Conservation (phyloP, 495 filamentous ascomycete genomes). For the Penicillium ucsense region DNA sequence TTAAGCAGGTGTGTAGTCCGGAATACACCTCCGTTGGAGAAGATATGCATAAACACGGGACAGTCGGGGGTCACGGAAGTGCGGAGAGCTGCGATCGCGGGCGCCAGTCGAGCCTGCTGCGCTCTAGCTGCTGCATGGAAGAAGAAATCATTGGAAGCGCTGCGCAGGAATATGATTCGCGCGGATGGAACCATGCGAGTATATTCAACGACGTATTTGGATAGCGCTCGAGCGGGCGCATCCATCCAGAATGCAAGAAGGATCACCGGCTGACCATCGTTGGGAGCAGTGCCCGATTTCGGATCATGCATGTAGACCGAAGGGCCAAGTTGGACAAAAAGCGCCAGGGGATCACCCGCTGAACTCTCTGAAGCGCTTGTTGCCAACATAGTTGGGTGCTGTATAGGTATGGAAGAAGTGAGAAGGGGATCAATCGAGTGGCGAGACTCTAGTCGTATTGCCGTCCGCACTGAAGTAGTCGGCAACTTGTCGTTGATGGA, state of each 20-base stretch:
- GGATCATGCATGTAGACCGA: slow-evolving; percentile 28
- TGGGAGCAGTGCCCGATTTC: neutral
- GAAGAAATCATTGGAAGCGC: slow-evolving; percentile 28
- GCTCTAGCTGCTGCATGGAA: slow-evolving; percentile 15
- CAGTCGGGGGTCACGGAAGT: slow-evolving; percentile 10
- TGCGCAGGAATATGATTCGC: slow-evolving; percentile 33
- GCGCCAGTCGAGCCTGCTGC: slow-evolving; percentile 22
- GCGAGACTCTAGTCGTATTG: too few species aligned
- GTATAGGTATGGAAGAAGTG: too few species aligned
- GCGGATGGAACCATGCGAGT: slow-evolving; percentile 23
- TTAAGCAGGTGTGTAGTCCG: slow-evolving; percentile 22
- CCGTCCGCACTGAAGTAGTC: too few species aligned
- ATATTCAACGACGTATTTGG: slow-evolving; percentile 32
- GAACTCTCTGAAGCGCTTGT: neutral
- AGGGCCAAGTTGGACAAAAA: slow-evolving; percentile 22
- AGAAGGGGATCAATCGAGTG: too few species aligned
- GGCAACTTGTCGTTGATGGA: too few species aligned
- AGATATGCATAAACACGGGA: slow-evolving; percentile 31
- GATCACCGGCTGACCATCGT: slow-evolving; percentile 14
- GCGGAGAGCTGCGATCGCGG: slow-evolving; percentile 29
- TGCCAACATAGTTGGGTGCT: neutral
- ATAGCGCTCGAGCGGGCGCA: slow-evolving; percentile 25
- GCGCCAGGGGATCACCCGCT: slow-evolving; percentile 4
- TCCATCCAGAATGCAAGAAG: slow-evolving; percentile 39
- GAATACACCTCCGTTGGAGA: slow-evolving; percentile 36